These are phyloP conservation scores for Ophiostoma quercus DNA, from an alignment of 2,329 filamentous ascomycete species.

Conservation along the genomic window DNA sequence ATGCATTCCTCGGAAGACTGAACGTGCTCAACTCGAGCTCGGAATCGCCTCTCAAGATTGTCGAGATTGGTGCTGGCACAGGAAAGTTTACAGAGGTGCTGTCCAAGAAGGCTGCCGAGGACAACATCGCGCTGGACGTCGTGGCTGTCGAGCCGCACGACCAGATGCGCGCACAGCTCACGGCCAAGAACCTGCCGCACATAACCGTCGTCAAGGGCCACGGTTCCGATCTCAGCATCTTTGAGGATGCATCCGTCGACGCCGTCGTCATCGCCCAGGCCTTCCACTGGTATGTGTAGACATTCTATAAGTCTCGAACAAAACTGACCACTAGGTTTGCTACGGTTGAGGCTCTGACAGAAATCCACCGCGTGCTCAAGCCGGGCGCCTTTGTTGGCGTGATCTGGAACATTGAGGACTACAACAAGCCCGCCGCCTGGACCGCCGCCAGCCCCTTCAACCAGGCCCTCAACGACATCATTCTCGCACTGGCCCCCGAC, in stretches of 20 bases:
- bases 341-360: slow-evolving; percentile 53
- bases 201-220: slow-evolving; percentile 54
- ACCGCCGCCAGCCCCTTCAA: slow-evolving; percentile 56
- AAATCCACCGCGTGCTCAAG: slow-evolving; percentile 61
- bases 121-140: slow-evolving; percentile 38
- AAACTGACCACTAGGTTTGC: slow-evolving; percentile 45
- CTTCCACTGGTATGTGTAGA: slow-evolving; percentile 48
- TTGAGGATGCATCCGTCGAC: slow-evolving; percentile 56
- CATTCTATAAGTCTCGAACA: neutral
- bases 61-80: slow-evolving; percentile 35
- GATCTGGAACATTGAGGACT: slow-evolving; percentile 72
- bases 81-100: slow-evolving; percentile 41
- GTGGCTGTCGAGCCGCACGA: slow-evolving; percentile 56
- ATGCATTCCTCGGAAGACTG: slow-evolving; percentile 53
- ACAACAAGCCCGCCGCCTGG: slow-evolving; percentile 59
- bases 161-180: slow-evolving; percentile 60
- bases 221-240: slow-evolving; percentile 51
- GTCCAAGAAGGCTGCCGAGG: slow-evolving; percentile 46
- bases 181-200: slow-evolving; percentile 50
- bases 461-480: slow-evolving; percentile 53
- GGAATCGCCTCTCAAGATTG: slow-evolving; percentile 33
- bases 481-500: slow-evolving; percentile 50
- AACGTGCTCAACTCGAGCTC: slow-evolving; percentile 38
- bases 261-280: slow-evolving; percentile 62
- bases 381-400: slow-evolving; percentile 57